These are phyloP conservation scores for Eucalyptus pauciflora DNA, from an alignment of 345 rosid genomes.

Conservation along the genomic window DNA sequence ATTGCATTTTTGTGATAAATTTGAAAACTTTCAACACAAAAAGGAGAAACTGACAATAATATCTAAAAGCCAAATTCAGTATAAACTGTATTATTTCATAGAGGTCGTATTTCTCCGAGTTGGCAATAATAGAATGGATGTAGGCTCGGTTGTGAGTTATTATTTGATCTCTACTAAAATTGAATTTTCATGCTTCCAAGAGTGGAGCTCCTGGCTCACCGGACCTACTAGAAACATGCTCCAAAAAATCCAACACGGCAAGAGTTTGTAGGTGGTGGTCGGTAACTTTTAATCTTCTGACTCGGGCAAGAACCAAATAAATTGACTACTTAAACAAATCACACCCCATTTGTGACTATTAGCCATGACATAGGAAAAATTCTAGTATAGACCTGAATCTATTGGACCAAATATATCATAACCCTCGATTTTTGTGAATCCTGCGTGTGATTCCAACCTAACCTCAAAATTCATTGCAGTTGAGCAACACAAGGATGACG, in stretches of 20 bases:
- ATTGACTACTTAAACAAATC: not conserved
- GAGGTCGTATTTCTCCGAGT: not conserved
- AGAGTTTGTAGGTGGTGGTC: not conserved
- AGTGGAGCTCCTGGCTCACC: not conserved
- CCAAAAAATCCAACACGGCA: not conserved
- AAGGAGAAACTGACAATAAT: not conserved
- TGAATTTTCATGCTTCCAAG: not conserved
- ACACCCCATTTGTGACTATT: not conserved
- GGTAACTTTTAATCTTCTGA: not conserved
- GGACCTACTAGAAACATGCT: not conserved
- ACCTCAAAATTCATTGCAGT: not conserved
- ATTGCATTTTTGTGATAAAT: too few species aligned
- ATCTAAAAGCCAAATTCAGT: not conserved
- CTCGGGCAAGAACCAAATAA: not conserved
- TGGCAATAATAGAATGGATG: not conserved
- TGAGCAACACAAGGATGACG: not conserved
- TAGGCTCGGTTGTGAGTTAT: not conserved
- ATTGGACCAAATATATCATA: not conserved
- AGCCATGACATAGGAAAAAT: not conserved
- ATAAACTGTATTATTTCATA: not conserved
- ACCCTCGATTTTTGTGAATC: not conserved
- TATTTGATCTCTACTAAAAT: not conserved
- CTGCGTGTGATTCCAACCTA: not conserved
- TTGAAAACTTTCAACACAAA: too few species aligned
- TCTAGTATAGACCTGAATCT: not conserved